These are phyloP conservation scores for Cudoniella acicularis DNA, from an alignment of 495 filamentous ascomycete species.

Conservation along the genomic window DNA sequence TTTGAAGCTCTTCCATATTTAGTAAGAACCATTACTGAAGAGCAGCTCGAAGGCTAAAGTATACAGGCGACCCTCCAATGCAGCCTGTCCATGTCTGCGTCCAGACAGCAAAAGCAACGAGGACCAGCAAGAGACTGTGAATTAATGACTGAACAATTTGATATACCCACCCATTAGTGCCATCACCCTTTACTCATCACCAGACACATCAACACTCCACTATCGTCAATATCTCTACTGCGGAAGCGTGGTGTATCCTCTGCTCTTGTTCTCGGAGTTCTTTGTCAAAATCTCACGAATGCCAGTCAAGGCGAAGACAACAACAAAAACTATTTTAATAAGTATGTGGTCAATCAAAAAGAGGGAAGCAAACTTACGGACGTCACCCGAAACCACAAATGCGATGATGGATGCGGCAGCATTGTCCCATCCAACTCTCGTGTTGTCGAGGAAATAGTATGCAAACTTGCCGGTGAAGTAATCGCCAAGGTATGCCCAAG, in stretches of 20 bases:
- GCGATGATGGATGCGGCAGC: slow-evolving; percentile 31
- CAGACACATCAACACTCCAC: neutral
- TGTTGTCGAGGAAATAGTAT: slow-evolving; percentile 47
- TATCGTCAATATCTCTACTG: neutral
- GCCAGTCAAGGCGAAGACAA: slow-evolving; percentile 39
- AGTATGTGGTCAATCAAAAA: slow-evolving; percentile 8
- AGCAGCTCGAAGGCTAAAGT: no score
- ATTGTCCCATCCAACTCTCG: slow-evolving; percentile 30
- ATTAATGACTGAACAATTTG: no score
- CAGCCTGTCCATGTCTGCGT: no score
- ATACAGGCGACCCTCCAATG: no score
- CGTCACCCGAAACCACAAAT: slow-evolving; percentile 33
- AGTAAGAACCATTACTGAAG: no score
- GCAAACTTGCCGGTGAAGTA: slow-evolving; percentile 40
- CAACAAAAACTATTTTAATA: slow-evolving; percentile 34
- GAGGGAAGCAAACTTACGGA: slow-evolving; percentile 30
- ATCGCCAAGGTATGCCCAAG: slow-evolving; percentile 45
- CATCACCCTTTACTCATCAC: no score
- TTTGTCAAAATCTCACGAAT: slow-evolving; percentile 39
- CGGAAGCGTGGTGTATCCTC: slow-evolving; percentile 18
- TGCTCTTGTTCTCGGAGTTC: slow-evolving; percentile 12
- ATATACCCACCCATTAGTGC: no score
- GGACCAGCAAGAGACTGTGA: no score
- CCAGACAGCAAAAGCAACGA: no score
- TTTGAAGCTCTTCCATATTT: no score